phyloP scores from a whole-genome alignment of 163 green algal species.

The Botryococcus braunii region DNA sequence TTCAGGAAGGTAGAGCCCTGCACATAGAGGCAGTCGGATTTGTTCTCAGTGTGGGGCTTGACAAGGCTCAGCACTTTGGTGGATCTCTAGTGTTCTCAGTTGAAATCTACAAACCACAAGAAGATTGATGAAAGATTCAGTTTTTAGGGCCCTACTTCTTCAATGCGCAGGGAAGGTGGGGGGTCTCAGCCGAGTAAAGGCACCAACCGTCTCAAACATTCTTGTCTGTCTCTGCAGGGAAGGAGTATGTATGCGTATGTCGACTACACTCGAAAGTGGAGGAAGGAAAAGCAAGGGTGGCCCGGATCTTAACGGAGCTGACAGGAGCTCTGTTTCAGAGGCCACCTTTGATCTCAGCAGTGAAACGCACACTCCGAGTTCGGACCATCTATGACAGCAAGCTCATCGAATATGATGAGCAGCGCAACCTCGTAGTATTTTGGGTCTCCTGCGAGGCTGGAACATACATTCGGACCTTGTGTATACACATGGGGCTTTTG shows the following conservation, averaged over 20 bases:
- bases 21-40: too few species aligned
- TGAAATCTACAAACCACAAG: too few species aligned
- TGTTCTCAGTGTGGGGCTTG: too few species aligned
- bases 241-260: slow-evolving; percentile 97
- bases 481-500: slow-evolving; percentile 93
- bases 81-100: too few species aligned
- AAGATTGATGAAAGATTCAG: too few species aligned
- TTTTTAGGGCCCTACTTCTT: too few species aligned
- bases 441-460: slow-evolving; percentile 95
- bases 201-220: too few species aligned
- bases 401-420: slow-evolving; percentile 91
- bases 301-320: slow-evolving; percentile 79
- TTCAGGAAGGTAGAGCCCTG: too few species aligned
- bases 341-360: slow-evolving; percentile 93
- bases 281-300: slow-evolving; percentile 59
- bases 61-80: too few species aligned
- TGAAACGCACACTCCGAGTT: slow-evolving; percentile 97
- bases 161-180: too few species aligned
- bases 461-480: slow-evolving; percentile 95
- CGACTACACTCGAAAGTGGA: slow-evolving; percentile 60
- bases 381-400: slow-evolving; percentile 95
- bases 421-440: slow-evolving; percentile 91
- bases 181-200: too few species aligned
- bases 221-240: too few species aligned
- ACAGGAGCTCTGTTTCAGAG: slow-evolving; percentile 86